Percentiles rank a stretch among this genome's conserved stretches.
Conservation (phyloP, 2,329 filamentous ascomycete genomes). For the Fusarium mundagurra region DNA sequence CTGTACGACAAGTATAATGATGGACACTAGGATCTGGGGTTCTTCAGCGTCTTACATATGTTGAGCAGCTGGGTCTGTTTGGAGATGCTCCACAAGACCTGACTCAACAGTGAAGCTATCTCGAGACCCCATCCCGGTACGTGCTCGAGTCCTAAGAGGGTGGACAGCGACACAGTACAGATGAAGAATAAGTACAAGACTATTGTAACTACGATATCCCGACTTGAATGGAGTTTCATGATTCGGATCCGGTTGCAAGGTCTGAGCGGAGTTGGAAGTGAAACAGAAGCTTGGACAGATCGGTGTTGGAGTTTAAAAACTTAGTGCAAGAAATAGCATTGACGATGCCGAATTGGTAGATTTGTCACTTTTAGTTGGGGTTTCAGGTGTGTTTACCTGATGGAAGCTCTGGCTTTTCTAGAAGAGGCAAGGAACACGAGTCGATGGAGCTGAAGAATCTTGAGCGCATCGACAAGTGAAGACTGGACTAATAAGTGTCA, state of each 20-base stretch:
- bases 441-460: background rate
- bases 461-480: background rate
- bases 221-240: background rate
- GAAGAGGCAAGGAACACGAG: background rate
- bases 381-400: background rate
- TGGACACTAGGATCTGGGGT: conserved; percentile 11
- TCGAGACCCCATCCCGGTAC: background rate
- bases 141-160: conserved; percentile 11
- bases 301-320: background rate
- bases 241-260: background rate
- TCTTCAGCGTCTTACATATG: background rate
- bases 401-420: background rate
- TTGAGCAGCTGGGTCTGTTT: background rate
- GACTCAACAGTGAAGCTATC: conserved; percentile 12
- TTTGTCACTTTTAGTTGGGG: background rate
- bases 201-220: background rate
- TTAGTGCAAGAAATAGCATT: background rate
- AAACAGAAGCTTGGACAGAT: conserved; percentile 11
- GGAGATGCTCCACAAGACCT: background rate
- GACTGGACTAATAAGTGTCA: background rate
- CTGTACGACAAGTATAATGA: conserved; percentile 15
- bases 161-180: conserved; percentile 9
- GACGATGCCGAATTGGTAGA: background rate
- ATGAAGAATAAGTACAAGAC: background rate
- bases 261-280: conserved; percentile 4